Base-by-base conservation (phyloP, 2,329 filamentous ascomycete species). In the Rasamsonia emersonii region DNA sequence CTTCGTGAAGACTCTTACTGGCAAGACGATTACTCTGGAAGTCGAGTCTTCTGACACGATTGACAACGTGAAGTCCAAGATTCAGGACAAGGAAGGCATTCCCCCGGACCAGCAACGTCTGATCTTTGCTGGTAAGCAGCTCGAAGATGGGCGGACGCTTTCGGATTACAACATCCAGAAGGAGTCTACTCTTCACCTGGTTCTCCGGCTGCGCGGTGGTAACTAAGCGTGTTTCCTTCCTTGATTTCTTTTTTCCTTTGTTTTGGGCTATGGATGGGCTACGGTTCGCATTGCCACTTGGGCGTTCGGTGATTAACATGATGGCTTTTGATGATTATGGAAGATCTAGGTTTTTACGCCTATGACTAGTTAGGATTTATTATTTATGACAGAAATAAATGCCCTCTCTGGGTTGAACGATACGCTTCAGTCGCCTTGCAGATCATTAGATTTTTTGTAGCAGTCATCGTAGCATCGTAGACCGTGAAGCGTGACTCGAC, bases 41-140 rank as follows among this genome's bases (percentile, higher is more conserved):
- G 77, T 81, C 9, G 77, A 81, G 53, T 74, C 68, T 2, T 78
- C 73, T 2, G 77, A 81, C 42, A 81, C 77, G 2, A 81, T 81
- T 42, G 77, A 81, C 55, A 81, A 81, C 45, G 77, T 81, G 5
- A 81, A 82, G 67, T 64, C 58, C 11, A 81, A 82, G 65, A 81
- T 82, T 17, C 83, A 89, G 50, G 83, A 89, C 47, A 89, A 89
- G 74, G 83, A 89, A 59, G 77, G 77, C 25, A 80, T 82, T 33
- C 77, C 77, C 17, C 77, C 77, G 20, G 77, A 82, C 51, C 77
- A 82, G 56, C 77, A 81, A 58, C 73, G 77, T 56, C 64, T 81
- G 33, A 81, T 82, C 52, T 81, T 81, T 44, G 77, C 77, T 47
- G 77, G 77, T 47, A 81, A 81, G 68, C 77, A 81, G 61, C 47